Evolutionary conservation across 2,329 filamentous ascomycete species (phyloP).

Genomic region (Claviceps lovelessii): DNA sequence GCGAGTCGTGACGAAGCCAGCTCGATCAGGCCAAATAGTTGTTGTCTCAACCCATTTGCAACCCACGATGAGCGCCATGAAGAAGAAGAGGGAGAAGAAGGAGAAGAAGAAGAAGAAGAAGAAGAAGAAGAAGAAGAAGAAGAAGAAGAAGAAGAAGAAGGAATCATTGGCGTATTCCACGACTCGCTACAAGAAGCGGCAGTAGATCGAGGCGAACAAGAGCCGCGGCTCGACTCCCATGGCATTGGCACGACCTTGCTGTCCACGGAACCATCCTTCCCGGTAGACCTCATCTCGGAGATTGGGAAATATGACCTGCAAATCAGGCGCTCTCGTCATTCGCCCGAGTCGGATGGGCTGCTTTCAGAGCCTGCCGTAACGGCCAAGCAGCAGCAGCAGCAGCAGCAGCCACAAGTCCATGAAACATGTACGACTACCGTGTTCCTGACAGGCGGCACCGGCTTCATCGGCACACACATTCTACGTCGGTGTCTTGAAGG

Average conservation of each 20-base stretch:
- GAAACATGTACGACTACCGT: neutral
- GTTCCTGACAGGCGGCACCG: conserved; percentile 5
- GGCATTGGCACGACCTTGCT: neutral
- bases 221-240: too few relatives aligned
- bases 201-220: neutral
- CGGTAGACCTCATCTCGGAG: neutral
- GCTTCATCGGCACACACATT: conserved; percentile 6
- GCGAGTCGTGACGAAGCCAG: neutral
- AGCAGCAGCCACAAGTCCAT: neutral
- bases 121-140: neutral
- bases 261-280: neutral
- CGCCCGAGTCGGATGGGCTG: neutral
- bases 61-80: neutral
- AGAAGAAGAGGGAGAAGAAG: neutral
- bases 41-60: neutral
- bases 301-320: neutral
- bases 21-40: neutral
- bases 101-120: too few relatives aligned
- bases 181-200: neutral
- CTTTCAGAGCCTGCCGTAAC: neutral
- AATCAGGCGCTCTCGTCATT: neutral
- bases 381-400: neutral
- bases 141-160: neutral
- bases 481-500: conserved; percentile 6
- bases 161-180: neutral